Evolutionary conservation across 169 alveolate genomes (phyloP), one percentile per base, ranked within the genome.

Genomic region (Eimeria nieschulzi): DNA sequence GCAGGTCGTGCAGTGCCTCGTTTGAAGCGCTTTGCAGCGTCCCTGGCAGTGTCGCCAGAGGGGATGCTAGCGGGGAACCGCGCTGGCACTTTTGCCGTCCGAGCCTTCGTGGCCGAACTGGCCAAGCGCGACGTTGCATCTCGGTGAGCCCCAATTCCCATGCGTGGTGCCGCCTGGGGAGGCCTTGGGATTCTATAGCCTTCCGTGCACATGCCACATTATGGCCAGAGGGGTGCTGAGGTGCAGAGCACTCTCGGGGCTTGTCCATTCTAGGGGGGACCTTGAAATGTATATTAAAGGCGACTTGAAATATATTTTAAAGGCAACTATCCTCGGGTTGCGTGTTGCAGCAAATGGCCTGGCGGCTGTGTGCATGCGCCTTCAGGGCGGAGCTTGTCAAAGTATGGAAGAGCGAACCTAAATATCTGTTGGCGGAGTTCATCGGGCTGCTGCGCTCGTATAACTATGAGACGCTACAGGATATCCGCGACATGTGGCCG

Each of bases 401-500:
- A 76, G 13, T 71, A 63, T 86, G 92, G 92, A n/a, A 55, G 59
- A 55, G 68, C 53, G 72, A 70, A 7, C 82, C 82, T 9, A 59
- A 63, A 59, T 86, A 13, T 39, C 85, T 86, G 53, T 53, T 86
- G 46, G 21, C 85, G 17, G 92, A 86, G 64, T 86, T 51, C 26
- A 72, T 86, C 23, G 72, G 33, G 23, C 85, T 86, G 51, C 76
- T 70, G 92, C 92, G 92, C 51, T 86, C 71, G 54, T 59, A 75
- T 75, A 76, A 86, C 85, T 86, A 86, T 75, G 71, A 86, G 76
- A 55, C 59, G 68, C 55, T 86, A 23, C 85, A 76, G 76, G 92
- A 86, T 25, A 63, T 86, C 63, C 80, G 83, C n/a, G 92, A 70
- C 26, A 51, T 86, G 61, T 86, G 92, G 92, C 92, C 92, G 21